Evolutionary conservation across 768 basidiomycete genomes (phyloP).

Genomic region (Macrocybe gigantea): DNA sequence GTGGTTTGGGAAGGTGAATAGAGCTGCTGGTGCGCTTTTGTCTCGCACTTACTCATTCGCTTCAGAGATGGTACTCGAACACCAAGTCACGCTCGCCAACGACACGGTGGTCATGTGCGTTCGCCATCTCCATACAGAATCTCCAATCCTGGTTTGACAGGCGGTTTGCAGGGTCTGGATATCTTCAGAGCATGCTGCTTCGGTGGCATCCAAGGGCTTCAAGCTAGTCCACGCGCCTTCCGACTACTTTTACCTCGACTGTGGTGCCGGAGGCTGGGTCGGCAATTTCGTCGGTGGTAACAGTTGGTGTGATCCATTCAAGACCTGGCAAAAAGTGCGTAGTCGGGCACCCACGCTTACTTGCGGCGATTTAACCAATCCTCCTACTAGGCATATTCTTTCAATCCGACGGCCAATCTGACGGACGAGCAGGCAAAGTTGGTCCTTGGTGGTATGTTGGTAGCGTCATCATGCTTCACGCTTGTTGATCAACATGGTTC

Average conservation of each 20-base stretch:
- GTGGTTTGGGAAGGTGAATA: conserved; percentile 74
- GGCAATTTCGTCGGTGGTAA: conserved; percentile 41
- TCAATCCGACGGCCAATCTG: conserved; percentile 63
- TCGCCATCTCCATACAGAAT: background rate
- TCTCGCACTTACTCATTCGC: conserved; percentile 23
- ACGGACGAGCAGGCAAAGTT: conserved; percentile 42
- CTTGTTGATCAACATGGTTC: background rate
- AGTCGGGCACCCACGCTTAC: background rate
- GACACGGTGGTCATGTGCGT: conserved; percentile 54
- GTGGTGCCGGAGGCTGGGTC: conserved; percentile 69
- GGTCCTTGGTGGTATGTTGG: conserved; percentile 56
- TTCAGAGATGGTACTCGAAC: conserved; percentile 62
- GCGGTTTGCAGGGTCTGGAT: conserved; percentile 57
- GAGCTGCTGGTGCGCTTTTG: background rate
- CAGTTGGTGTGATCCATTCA: conserved; percentile 77
- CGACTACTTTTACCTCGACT: conserved; percentile 80
- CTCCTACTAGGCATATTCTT: conserved; percentile 46
- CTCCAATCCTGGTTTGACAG: conserved; percentile 3
- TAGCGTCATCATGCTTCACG: background rate
- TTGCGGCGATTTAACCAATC: background rate
- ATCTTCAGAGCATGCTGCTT: conserved; percentile 51
- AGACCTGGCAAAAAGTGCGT: conserved; percentile 67
- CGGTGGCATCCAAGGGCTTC: conserved; percentile 57
- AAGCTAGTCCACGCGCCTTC: conserved; percentile 63
- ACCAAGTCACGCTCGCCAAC: conserved; percentile 41